These are phyloP conservation scores for Populus deltoides DNA, from an alignment of 345 rosid genomes.

Conservation along the genomic window DNA sequence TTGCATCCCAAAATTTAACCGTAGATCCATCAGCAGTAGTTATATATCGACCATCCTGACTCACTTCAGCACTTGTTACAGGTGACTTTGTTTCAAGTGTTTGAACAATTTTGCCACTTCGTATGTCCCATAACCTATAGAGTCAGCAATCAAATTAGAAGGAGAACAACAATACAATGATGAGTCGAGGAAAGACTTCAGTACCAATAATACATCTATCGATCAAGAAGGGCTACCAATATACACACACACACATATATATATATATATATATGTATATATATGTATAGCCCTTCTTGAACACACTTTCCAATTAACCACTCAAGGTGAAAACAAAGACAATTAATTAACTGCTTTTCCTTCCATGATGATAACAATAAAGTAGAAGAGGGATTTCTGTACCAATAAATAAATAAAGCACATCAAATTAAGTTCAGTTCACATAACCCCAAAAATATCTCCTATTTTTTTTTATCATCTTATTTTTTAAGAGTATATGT, in stretches of 20 bases:
- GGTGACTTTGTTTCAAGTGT: slow-evolving; percentile 81
- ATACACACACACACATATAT: too few relatives aligned
- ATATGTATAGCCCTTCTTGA: too few relatives aligned
- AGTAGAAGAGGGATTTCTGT: background rate
- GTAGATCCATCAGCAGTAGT: slow-evolving; percentile 92
- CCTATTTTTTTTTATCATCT: background rate
- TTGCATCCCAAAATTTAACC: slow-evolving; percentile 97
- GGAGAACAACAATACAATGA: background rate
- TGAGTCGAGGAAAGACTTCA: background rate
- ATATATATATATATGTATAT: too few relatives aligned
- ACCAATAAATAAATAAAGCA: background rate
- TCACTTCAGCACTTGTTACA: slow-evolving; percentile 93
- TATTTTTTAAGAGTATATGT: background rate
- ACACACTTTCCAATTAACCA: too few relatives aligned
- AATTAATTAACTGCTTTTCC: background rate
- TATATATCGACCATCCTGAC: slow-evolving; percentile 89
- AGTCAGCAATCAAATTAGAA: slow-evolving; percentile 1
- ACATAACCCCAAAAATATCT: background rate
- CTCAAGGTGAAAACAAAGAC: too few relatives aligned
- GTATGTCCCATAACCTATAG: slow-evolving; percentile 81
- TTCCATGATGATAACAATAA: background rate
- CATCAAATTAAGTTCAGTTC: background rate
- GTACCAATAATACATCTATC: background rate
- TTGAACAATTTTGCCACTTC: slow-evolving; percentile 80
- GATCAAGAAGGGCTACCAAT: too few relatives aligned